Evolutionary conservation across 1,284 basidiomycete species (phyloP), one percentile per base, ranked within the genome.

Genomic region (Omphalotus olearius): DNA sequence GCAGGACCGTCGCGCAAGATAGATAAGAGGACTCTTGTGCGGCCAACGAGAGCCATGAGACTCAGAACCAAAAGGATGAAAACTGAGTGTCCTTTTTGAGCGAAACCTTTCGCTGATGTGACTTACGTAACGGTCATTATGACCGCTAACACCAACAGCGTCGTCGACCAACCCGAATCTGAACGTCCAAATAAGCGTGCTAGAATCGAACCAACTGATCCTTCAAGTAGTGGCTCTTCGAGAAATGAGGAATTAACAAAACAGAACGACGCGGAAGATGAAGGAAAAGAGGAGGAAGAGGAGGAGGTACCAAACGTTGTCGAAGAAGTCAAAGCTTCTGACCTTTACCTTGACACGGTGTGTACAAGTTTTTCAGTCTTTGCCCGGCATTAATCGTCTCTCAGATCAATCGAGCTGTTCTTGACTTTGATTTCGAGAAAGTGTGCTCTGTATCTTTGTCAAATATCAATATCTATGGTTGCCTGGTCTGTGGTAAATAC

Each of bases 341-440:
- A 98, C 69, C 76, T 98, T 60, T 98, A 98, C 67, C 85, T 99
- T 51, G 96, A 99, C 71, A 98, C 96, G 50, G 94, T 91, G 60
- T 52, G 66, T 78, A 69, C 50, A 59, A 41, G 45, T 55, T 39
- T n/a, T 42, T 36, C 37, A 47, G 39, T 51, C 49, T 35, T 35
- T 23, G 28, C 33, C 25, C 42, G 25, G 41, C 47, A 50, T 58
- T 45, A 57, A 57, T 48, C 38, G 52, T 53, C 56, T 59, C 46
- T 54, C 61, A 93, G 94, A 89, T 97, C 58, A 93, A 95, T 64
- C 81, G 94, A 53, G 81, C 80, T 51, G 77, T 85, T 37, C 83
- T 99, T 55, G 97, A 99, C 69, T 99, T 99, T 70, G 97, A 99
- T 72, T 99, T 99, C 65, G 97, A 99, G 74, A 93, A 96, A 75